These are phyloP conservation scores for Plantago ovata DNA, from an alignment of 257 asterid genomes.

Conservation along the genomic window DNA sequence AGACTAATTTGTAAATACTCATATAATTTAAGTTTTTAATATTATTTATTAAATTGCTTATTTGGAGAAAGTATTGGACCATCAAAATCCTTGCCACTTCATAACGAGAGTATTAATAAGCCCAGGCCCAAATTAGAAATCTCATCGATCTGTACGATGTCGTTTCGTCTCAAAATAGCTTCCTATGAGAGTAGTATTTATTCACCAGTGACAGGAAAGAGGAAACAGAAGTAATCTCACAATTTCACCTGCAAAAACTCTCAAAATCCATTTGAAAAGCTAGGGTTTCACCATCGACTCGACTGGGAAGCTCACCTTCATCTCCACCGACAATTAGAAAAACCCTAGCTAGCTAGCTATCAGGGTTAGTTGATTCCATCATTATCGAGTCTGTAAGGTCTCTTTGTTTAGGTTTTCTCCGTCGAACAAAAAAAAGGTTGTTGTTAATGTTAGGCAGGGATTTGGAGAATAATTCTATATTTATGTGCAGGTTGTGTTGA, in stretches of 20 bases:
- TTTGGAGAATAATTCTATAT: conserved; percentile 37
- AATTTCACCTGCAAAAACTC: conserved; percentile 5
- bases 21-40: no score
- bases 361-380: conserved; percentile 34
- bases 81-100: no score
- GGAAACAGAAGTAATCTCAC: no score
- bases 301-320: neutral
- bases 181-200: no score
- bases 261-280: conserved; percentile 22
- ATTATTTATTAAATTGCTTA: no score
- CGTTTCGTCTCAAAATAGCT: no score
- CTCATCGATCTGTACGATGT: no score
- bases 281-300: conserved; percentile 44
- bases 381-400: conserved; percentile 20
- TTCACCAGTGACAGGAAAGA: no score
- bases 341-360: conserved; percentile 35
- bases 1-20: no score
- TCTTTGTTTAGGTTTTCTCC: conserved; percentile 36
- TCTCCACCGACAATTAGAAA: conserved; percentile 26
- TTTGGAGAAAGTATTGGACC: no score
- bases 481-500: conserved; percentile 51
- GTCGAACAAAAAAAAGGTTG: conserved; percentile 25
- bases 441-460: conserved; percentile 14
- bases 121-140: no score
- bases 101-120: no score